These are phyloP conservation scores for Epichloe gansuensis DNA, from an alignment of 2,329 filamentous ascomycete species.

Conservation along the genomic window DNA sequence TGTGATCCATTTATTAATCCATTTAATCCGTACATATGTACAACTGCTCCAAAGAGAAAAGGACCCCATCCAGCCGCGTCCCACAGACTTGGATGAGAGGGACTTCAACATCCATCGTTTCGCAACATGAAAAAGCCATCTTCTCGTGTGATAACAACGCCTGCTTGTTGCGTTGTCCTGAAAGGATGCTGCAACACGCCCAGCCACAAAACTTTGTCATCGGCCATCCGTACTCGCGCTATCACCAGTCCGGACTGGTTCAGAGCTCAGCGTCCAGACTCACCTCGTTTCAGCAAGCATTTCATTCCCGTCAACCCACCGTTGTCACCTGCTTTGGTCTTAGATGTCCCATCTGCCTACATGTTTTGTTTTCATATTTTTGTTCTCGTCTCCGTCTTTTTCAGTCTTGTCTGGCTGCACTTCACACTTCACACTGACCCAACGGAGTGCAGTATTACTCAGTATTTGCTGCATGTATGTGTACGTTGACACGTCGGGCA, in stretches of 20 bases:
- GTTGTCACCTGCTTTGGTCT: background rate
- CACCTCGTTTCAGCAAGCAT: background rate
- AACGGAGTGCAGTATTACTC: too few species aligned
- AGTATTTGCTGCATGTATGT: too few species aligned
- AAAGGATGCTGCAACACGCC: background rate
- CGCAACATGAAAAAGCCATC: background rate
- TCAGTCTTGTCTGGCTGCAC: too few species aligned
- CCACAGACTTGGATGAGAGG: slow-evolving; percentile 5
- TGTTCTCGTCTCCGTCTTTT: too few species aligned
- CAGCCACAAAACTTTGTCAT: slow-evolving; percentile 1
- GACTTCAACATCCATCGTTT: slow-evolving; percentile 4
- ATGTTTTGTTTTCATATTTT: too few species aligned
- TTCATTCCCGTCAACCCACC: background rate
- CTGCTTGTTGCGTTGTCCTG: background rate
- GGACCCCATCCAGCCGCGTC: slow-evolving; percentile 7
- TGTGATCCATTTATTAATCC: slow-evolving; percentile 7
- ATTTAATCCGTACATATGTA: too few species aligned
- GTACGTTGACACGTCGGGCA: too few species aligned
- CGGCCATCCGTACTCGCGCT: background rate
- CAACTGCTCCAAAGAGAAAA: slow-evolving; percentile 3
- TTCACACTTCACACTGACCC: too few species aligned
- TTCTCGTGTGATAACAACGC: background rate
- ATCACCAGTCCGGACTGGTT: background rate
- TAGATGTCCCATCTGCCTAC: background rate
- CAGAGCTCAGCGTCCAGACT: background rate